Conservation (phyloP, 768 basidiomycete genomes). For the Leucocoprinus sp. region DNA sequence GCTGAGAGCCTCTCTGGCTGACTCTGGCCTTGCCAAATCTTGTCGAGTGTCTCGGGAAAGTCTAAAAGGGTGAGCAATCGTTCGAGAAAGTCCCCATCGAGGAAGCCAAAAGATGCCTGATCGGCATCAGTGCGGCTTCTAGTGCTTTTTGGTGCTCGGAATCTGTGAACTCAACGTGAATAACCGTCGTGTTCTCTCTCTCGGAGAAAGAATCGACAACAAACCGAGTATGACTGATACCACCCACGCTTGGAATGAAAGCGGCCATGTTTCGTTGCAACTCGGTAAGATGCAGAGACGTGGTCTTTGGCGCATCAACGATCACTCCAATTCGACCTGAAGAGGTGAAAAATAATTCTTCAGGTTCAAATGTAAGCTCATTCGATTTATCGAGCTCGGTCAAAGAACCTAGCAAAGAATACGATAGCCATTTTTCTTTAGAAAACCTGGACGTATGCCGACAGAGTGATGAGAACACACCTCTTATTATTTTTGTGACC, state of each 20-base stretch:
- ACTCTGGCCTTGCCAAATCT: conserved; percentile 48
- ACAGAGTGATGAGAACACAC: no score
- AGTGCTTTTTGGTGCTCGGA: conserved; percentile 56
- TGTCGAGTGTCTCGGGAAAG: conserved; percentile 33
- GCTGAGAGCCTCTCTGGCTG: conserved; percentile 50
- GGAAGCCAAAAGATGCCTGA: conserved; percentile 57
- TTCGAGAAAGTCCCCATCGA: conserved; percentile 86
- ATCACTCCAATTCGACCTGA: conserved; percentile 75
- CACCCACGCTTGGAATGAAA: conserved; percentile 44
- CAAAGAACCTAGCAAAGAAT: conserved; percentile 42
- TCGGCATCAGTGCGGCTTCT: conserved; percentile 53
- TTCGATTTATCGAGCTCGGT: conserved; percentile 34
- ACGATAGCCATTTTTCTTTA: background rate
- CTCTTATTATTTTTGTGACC: conserved; percentile 67
- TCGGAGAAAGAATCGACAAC: conserved; percentile 13
- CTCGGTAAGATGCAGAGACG: conserved; percentile 53
- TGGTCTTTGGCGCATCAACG: conserved; percentile 43
- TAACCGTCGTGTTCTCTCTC: conserved; percentile 1
- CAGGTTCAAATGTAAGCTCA: conserved; percentile 37
- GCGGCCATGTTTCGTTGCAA: conserved; percentile 70
- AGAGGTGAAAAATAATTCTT: conserved; percentile 68
- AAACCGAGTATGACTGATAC: conserved; percentile 54
- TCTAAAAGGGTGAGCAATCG: conserved; percentile 39
- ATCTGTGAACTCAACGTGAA: conserved; percentile 33
- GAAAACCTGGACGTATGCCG: no score